Evolutionary conservation across 805 yeast species (phyloP), one percentile per base, ranked within the genome.

Genomic region (Candida ponderosae): DNA sequence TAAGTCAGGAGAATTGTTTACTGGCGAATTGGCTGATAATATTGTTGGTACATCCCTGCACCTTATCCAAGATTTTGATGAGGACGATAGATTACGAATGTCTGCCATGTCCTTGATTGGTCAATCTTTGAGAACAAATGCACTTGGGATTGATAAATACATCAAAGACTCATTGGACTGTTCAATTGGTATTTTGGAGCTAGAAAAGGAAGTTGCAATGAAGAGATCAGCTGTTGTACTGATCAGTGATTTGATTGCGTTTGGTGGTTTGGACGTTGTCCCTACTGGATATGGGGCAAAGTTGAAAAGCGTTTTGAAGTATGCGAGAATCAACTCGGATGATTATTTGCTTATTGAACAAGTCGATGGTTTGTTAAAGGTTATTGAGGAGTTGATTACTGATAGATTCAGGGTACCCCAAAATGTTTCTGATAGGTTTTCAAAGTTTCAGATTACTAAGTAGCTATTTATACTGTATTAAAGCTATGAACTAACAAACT

Each of bases 31-130:
- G 3, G 74, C 78, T 0, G 59, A 57, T 9, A 36, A 49, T 1
- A 53, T 87, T 5, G 66, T 74, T 1, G 53, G 59, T 5, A 48
- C 66, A 0, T 66, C 76, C 21, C 50, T 83, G 3, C 31, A 46
- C 1, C 51, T 68, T 18, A 62, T 76, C 3, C 44, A 56, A n/a
- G 46, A 56, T 4, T 53, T 57, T 17, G 60, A 52, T 4, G 45
- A 45, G 4, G 95, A 87, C 44, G 63, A 69, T 40, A 69, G 79
- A 29, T 44, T 88, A 29, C 66, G 97, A 46, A 79, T 87, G 82
- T 89, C 97, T 2, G 74, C 96, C 0, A 72, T 89, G 76, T 84
- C 96, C 0, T 57, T 93, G 13, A 55, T 90, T n/a, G 96, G 97
- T 21, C 62, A 72, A 6, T 63, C 82, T 28, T 73, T 88, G 48